Evolutionary conservation across 352 stramenopile genomes (phyloP), one percentile per base, ranked within the genome.

Genomic region (Phytopythium boreale): DNA sequence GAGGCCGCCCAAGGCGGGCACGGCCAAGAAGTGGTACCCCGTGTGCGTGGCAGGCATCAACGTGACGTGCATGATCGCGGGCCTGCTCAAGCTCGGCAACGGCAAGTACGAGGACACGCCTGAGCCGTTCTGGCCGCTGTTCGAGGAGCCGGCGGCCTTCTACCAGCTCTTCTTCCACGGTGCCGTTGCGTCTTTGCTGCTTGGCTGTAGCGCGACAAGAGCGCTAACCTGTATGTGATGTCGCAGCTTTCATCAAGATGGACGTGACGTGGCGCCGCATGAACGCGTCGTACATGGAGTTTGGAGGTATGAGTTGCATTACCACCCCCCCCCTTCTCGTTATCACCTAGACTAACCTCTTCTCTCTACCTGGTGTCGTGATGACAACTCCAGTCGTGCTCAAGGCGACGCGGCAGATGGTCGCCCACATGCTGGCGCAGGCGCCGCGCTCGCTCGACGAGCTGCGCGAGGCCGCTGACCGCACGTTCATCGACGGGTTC

Each of bases 201-300:
- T 24, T 17, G 50, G 12, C n/a, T n/a, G 19, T 34, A 17, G 14
- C 26, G 17, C 22, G n/a, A 17, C 10, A n/a, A 37, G n/a, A 0
- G 19, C 11, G 19, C 53, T 59, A 7, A 53, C 27, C 6, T 53
- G 34, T 55, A n/a, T 41, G 56, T 27, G 36, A 22, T 20, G 26
- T 59, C 66, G 26, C 55, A 88, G 82, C 80, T 31, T 88, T 95
- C 49, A 55, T 89, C 46, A 95, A 95, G 59, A 93, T 95, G 87
- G 78, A 95, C 67, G 82, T 76, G 3, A 82, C 79, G n/a, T 93
- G 83, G 84, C 76, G 89, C 41, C 76, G 80, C 22, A 79, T 89
- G 66, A 91, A 92, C 66, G 84, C 80, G 15, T 91, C 87, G 14
- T 91, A 90, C 63, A 95, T 95, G 87, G 83, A 95, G 65, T 95